Conservation (phyloP, 176 grass and related monocot species). For the Eragrostis curvula region DNA sequence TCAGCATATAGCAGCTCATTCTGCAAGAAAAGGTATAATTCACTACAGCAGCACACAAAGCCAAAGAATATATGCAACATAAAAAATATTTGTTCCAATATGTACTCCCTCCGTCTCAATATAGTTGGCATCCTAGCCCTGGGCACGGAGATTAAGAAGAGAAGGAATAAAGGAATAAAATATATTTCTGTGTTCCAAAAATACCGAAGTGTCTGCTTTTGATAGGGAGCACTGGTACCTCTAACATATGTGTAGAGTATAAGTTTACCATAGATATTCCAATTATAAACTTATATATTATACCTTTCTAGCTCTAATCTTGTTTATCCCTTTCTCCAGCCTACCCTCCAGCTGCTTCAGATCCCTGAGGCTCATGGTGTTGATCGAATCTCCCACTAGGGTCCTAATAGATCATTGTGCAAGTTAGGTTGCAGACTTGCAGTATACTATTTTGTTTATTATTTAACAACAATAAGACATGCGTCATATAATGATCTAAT, state of each 20-base stretch:
- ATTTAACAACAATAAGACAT: not conserved
- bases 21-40: slow-evolving; percentile 51
- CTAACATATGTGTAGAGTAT: not conserved
- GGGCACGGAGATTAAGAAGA: too few species aligned
- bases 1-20: slow-evolving; percentile 74
- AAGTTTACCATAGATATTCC: not conserved
- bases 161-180: too few species aligned
- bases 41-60: not conserved
- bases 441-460: not conserved
- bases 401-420: slow-evolving; percentile 50
- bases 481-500: not conserved
- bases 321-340: slow-evolving; percentile 74
- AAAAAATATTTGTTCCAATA: not conserved
- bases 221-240: not conserved
- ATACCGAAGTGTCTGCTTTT: not conserved
- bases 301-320: slow-evolving; percentile 97
- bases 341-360: slow-evolving; percentile 70
- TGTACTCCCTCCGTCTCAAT: not conserved
- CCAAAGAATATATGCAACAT: not conserved
- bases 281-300: not conserved
- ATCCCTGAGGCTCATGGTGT: slow-evolving; percentile 61
- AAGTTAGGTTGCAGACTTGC: slow-evolving; percentile 6
- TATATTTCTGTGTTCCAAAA: not conserved
- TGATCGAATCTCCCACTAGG: slow-evolving; percentile 62
- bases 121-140: too few species aligned